These are phyloP conservation scores for Gloeophyllum trabeum DNA, from an alignment of 768 basidiomycete genomes.

Conservation along the genomic window DNA sequence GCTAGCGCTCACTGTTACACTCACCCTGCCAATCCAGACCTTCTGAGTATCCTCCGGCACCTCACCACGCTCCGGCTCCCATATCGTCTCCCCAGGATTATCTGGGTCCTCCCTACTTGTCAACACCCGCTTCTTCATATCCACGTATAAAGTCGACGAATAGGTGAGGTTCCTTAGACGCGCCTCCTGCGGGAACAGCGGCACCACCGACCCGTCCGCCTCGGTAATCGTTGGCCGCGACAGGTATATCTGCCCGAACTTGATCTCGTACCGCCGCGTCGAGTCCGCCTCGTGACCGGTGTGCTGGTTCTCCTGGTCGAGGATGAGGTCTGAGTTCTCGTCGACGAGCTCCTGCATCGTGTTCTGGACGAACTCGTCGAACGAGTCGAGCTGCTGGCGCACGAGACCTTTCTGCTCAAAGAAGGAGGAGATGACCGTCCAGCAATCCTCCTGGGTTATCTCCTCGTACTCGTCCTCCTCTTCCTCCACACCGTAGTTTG, in stretches of 20 bases:
- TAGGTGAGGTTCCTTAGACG: conserved; percentile 92
- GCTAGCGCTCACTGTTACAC: too few species aligned
- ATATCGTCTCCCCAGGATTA: conserved; percentile 67
- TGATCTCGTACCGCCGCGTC: conserved; percentile 92
- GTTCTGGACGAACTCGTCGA: conserved; percentile 98
- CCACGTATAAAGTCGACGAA: conserved; percentile 90
- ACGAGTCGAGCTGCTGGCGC: conserved; percentile 94
- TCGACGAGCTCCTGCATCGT: conserved; percentile 99
- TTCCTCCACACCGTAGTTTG: conserved; percentile 42
- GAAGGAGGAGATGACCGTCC: conserved; percentile 93
- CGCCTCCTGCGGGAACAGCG: conserved; percentile 95
- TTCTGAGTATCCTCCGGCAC: conserved; percentile 57
- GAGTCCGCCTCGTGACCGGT: conserved; percentile 73
- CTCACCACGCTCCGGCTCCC: conserved; percentile 66
- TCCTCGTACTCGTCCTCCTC: conserved; percentile 56
- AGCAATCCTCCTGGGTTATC: conserved; percentile 89
- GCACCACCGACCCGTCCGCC: conserved; percentile 86
- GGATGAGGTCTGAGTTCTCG: conserved; percentile 88
- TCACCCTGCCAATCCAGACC: conserved; percentile 91
- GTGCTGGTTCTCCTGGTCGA: conserved; percentile 95
- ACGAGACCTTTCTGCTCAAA: conserved; percentile 97
- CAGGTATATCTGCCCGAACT: conserved; percentile 96
- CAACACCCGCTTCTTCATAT: conserved; percentile 83
- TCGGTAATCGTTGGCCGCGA: conserved; percentile 93
- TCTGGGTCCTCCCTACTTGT: conserved; percentile 75